Evolutionary conservation across 306 rosid species (phyloP), one percentile per base, ranked within the genome.

Genomic region (Amphicarpaea edgeworthii): DNA sequence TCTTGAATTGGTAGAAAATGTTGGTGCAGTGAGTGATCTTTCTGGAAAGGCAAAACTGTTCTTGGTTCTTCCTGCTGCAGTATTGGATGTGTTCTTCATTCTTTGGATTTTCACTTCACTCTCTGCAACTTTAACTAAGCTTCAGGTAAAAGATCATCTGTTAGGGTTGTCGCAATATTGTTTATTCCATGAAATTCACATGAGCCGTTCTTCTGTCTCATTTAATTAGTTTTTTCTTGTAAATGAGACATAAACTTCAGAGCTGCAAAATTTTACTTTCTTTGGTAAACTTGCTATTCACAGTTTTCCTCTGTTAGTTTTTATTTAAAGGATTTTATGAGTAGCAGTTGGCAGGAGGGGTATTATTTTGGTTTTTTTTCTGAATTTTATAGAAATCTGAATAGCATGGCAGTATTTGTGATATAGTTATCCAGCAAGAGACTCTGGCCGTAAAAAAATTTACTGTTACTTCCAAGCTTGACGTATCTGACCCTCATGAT

Each of bases 101-200:
- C 87, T 95, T 75, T 95, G 99, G 98, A 95, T 95, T 75, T 95
- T 92, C 76, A 92, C 91, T 32, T 89, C 99, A 77, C 98, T 92
- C 64, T 89, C 97, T 23, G 96, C 99, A 60, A 95, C 99, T 54
- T 82, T 95, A 73, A 95, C 75, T 79, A 92, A 95, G 93, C 99
- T 95, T 88, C 99, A 95, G 99, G 99, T 95, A 90, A n/a, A n/a
- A n/a, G n/a, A 5, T 11, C 55, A 60, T 79, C 50, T 70, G 12
- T 73, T 68, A 63, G 62, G 67, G 7, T 41, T 40, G 60, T 49
- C 24, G 24, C 55, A 12, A 61, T 85, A 26, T 38, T 60, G 9
- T 65, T 34, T 82, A 40, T 57, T 78, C 64, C 46, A 67, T 49
- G 38, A 70, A 77, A 62, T 69, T 28, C 55, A 32, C 19, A 38